Base-by-base conservation (phyloP, 768 basidiomycete species). In the Hypholoma fasciculare region DNA sequence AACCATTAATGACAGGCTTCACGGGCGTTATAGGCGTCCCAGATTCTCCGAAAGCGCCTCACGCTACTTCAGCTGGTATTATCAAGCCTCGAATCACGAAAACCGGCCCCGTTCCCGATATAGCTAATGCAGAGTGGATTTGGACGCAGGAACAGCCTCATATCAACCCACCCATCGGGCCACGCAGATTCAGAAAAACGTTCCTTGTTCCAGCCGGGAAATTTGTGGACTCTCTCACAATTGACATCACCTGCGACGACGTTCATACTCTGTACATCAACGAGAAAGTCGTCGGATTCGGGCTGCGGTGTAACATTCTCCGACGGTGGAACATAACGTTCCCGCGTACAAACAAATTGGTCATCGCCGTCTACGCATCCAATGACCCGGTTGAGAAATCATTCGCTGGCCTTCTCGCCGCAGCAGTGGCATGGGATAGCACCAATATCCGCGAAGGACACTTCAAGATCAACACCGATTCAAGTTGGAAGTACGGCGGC, bases 121-220 rank as follows among this genome's bases (percentile, higher is more conserved):
- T 58, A 2, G 11, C 7, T 16, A 16, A 12, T 4, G 43, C 57
- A 4, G 23, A 46, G 11, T 48, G 50, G 47, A 60, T 60, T 23
- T 60, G 59, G 59, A 52, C 59, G 9, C 42, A 51, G 43, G 54
- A 60, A 17, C 16, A 34, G 3, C 19, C 23, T 1, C 8, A 13
- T 17, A 42, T 27, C 7, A 23, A 16, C 13, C 54, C 54, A 13
- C 54, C 59, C 13, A 14, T 34, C 8, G 59, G 59, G 16, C 7
- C 26, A 1, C 49, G 54, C 13, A 30, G 54, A 4, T 61, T 61
- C 52, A 49, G 59, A 9, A 61, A 61, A 55, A 61, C 55, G 11
- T 14, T 61, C 12, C 51, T 43, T 7, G 8, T 57, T 4, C 59
- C 59, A 1, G 12, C 44, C 0, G 55, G 54, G 2, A 26, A 57